A percentile compares a stretch with the other conserved stretches of the same genome.
Evolutionary conservation across 2,329 filamentous ascomycete species (phyloP).

Genomic region (Calonectria pteridis): DNA sequence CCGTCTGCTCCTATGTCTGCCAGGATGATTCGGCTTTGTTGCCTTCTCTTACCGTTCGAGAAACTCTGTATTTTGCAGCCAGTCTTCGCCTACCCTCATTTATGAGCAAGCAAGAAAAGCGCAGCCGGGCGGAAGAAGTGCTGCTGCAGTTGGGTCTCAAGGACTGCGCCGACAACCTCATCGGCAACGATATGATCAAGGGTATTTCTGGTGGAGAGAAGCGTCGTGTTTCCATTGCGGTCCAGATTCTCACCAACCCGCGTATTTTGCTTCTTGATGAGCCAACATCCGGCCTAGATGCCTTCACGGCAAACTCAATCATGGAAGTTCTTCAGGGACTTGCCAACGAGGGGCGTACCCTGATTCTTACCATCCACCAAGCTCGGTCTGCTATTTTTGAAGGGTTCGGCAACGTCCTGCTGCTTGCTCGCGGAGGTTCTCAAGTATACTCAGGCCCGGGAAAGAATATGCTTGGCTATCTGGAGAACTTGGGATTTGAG

Average conservation of each 20-base stretch:
- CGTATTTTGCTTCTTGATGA: slow-evolving; percentile 81
- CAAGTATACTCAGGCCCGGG: slow-evolving; percentile 77
- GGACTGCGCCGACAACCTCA: slow-evolving; percentile 80
- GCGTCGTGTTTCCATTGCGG: slow-evolving; percentile 80
- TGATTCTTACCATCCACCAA: slow-evolving; percentile 84
- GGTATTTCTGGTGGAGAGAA: slow-evolving; percentile 87
- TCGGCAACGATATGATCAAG: slow-evolving; percentile 80
- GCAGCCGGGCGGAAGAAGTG: slow-evolving; percentile 76
- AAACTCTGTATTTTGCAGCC: slow-evolving; percentile 79
- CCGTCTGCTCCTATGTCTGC: slow-evolving; percentile 81
- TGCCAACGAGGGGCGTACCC: slow-evolving; percentile 78
- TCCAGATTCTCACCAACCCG: slow-evolving; percentile 82
- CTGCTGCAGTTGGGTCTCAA: slow-evolving; percentile 82
- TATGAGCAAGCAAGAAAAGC: slow-evolving; percentile 77
- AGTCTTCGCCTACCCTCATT: slow-evolving; percentile 77
- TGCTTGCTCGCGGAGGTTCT: slow-evolving; percentile 77
- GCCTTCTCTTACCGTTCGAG: slow-evolving; percentile 80
- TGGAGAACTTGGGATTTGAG: slow-evolving; percentile 68
- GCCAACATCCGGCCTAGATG: slow-evolving; percentile 81
- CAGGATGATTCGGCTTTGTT: slow-evolving; percentile 83
- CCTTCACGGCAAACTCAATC: slow-evolving; percentile 82
- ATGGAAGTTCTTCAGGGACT: slow-evolving; percentile 79
- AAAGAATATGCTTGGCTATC: slow-evolving; percentile 74
- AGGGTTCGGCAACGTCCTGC: slow-evolving; percentile 78
- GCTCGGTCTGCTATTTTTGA: slow-evolving; percentile 79